Base-by-base conservation (phyloP, 2,329 filamentous ascomycete genomes). In the Chrysoporthe puriensis region DNA sequence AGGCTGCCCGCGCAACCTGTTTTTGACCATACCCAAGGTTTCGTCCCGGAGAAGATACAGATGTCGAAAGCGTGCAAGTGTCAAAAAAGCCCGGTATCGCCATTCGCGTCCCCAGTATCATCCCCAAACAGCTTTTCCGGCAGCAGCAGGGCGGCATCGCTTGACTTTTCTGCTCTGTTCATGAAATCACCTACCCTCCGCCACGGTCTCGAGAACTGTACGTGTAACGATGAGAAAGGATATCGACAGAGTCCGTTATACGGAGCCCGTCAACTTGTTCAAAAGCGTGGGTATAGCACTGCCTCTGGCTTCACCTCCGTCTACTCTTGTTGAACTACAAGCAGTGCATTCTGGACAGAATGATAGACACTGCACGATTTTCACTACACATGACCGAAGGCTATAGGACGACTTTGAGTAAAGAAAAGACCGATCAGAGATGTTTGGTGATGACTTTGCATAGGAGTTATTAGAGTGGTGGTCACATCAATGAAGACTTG, bases 141-240 rank as follows among this genome's bases (percentile, higher is more conserved):
- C 32, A 59, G 40, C 7, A 46, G n/a, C 3, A 34, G 26, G 36
- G 16, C 42, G 8, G 13, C 63, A 26, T 64, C 63, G 14, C 52
- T 64, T n/a, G 63, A 64, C 52, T 64, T 64, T 50, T 64, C 63
- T 14, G 40, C 54, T 4, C 26, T 64, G 18, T 64, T 64, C 9
- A 58, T 64, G 52, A 64, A 64, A 11, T 58, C 63, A 21, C 63
- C 63, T 8, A 44, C 26, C 16, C 40, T 64, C 21, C 63, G 63
- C n/a, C 52, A 14, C 11, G 42, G 42, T 16, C 42, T 64, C 14
- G 63, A 59, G 44, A 52, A 52, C 21, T 64, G 63, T 18, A 21
- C 63, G 9, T 64, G 63, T 40, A 43, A 64, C 14, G 21, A 43
- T 21, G 43, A 43, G 6, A 21, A 26, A 16, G 6, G 1, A 32